phyloP scores from a whole-genome alignment of 768 basidiomycete genomes.

The Lactifluus volemus region DNA sequence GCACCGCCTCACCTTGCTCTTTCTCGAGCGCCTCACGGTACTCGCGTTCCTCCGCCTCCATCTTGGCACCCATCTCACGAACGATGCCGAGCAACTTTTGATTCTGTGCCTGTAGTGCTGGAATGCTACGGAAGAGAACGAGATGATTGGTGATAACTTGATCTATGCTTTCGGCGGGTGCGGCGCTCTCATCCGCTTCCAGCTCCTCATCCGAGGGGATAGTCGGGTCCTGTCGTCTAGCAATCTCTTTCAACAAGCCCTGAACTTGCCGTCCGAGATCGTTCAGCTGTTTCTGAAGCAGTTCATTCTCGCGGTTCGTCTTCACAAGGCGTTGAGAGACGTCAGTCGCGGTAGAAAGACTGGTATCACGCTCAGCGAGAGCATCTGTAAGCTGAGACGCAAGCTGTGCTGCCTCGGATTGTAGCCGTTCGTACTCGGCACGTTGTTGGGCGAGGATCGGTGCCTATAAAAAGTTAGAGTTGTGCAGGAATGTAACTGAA shows the following conservation, averaged over 20 bases:
- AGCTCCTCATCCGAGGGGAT: conserved; percentile 64
- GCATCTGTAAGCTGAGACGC: conserved; percentile 71
- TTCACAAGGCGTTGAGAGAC: conserved; percentile 27
- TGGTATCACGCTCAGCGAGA: conserved; percentile 65
- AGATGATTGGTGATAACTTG: conserved; percentile 83
- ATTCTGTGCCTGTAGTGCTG: conserved; percentile 83
- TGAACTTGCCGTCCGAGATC: conserved; percentile 56
- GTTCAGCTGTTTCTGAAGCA: conserved; percentile 18
- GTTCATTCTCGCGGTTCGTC: conserved; percentile 17
- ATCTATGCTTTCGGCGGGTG: conserved; percentile 52
- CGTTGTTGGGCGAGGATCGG: conserved; percentile 88
- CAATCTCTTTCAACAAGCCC: conserved; percentile 65
- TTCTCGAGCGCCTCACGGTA: conserved; percentile 59
- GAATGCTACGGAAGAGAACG: conserved; percentile 76
- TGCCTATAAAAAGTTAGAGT: conserved; percentile 42
- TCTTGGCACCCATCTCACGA: conserved; percentile 70
- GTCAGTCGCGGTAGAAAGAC: conserved; percentile 46
- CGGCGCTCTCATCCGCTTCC: conserved; percentile 34
- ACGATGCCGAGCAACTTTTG: conserved; percentile 79
- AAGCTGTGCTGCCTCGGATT: conserved; percentile 71
- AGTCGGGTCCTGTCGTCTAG: conserved; percentile 74
- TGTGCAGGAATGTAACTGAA: neutral
- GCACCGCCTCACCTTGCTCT: conserved; percentile 72
- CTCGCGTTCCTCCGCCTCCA: conserved; percentile 80
- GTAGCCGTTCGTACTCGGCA: conserved; percentile 77